phyloP scores from a whole-genome alignment of 768 basidiomycete genomes.

The Psilocybe tampanensis region DNA sequence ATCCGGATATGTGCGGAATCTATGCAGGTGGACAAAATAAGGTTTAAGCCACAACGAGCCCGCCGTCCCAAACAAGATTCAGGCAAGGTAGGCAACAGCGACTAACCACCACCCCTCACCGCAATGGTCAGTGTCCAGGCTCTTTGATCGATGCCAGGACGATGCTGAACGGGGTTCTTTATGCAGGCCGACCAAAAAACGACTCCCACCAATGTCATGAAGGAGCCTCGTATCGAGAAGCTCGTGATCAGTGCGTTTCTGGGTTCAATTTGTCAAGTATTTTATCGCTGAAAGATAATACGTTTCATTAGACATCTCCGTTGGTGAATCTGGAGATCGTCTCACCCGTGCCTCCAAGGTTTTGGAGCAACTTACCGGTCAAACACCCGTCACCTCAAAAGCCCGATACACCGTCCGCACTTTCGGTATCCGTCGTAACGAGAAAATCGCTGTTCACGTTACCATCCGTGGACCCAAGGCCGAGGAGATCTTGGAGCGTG shows the following conservation, averaged over 20 bases:
- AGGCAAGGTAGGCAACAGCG: conserved; percentile 37
- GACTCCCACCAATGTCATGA: conserved; percentile 90
- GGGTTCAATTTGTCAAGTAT: not conserved
- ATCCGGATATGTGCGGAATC: conserved; percentile 28
- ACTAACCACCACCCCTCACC: conserved; percentile 38
- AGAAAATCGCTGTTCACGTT: conserved; percentile 99
- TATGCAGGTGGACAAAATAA: conserved; percentile 39
- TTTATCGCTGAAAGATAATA: conserved; percentile 6
- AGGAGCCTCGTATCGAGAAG: conserved; percentile 97
- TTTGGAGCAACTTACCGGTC: conserved; percentile 98
- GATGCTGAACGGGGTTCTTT: conserved; percentile 13
- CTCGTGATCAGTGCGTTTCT: conserved; percentile 93
- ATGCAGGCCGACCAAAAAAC: conserved; percentile 85
- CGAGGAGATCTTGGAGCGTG: conserved; percentile 98
- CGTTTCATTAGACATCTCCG: conserved; percentile 86
- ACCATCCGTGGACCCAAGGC: conserved; percentile 99
- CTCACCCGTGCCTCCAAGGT: conserved; percentile 99
- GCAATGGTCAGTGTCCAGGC: conserved; percentile 1
- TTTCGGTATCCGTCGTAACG: conserved; percentile 99
- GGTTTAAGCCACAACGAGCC: conserved; percentile 42
- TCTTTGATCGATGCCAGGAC: conserved; percentile 1
- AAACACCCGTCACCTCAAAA: conserved; percentile 99
- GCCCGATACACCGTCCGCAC: conserved; percentile 99
- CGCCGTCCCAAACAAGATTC: conserved; percentile 28
- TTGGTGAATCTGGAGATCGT: conserved; percentile 99